A percentile compares a stretch with the other conserved stretches of the same genome.
phyloP scores from a whole-genome alignment of 768 basidiomycete species.

The Tulasnella sp. region DNA sequence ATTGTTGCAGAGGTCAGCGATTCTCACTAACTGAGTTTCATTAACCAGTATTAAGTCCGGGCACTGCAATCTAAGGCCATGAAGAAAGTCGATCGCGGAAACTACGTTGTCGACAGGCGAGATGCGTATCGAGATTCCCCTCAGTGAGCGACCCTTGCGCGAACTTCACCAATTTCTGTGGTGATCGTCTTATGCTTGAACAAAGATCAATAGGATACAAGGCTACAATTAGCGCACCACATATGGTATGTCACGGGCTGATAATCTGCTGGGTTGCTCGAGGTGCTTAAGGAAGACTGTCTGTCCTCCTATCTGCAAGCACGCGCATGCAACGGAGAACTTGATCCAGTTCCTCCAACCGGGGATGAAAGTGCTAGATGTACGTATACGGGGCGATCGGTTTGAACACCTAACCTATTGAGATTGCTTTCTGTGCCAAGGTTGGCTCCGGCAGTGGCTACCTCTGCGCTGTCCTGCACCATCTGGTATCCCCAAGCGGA shows the following conservation, averaged over 20 bases:
- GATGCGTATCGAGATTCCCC: conserved; percentile 76
- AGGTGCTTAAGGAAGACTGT: neutral
- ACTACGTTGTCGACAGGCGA: conserved; percentile 45
- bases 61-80: conserved; percentile 45
- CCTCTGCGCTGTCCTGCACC: conserved; percentile 70
- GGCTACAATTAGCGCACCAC: conserved; percentile 93
- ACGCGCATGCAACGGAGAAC: conserved; percentile 77
- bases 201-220: conserved; percentile 64
- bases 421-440: neutral
- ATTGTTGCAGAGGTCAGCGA: conserved; percentile 46
- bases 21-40: neutral
- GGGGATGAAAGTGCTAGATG: conserved; percentile 73
- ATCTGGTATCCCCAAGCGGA: conserved; percentile 46
- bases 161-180: neutral
- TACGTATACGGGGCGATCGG: conserved; percentile 31
- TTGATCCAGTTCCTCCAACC: conserved; percentile 63
- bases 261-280: neutral
- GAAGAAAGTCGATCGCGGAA: conserved; percentile 57
- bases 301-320: conserved; percentile 37
- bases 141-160: conserved; percentile 41
- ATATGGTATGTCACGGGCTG: conserved; percentile 56
- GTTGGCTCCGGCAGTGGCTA: conserved; percentile 80
- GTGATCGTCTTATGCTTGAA: neutral
- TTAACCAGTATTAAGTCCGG: neutral
- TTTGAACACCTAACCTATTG: neutral